Evolutionary conservation across 1,284 basidiomycete species (phyloP), one percentile per base, ranked within the genome.

Genomic region (Volvariella volvacea): DNA sequence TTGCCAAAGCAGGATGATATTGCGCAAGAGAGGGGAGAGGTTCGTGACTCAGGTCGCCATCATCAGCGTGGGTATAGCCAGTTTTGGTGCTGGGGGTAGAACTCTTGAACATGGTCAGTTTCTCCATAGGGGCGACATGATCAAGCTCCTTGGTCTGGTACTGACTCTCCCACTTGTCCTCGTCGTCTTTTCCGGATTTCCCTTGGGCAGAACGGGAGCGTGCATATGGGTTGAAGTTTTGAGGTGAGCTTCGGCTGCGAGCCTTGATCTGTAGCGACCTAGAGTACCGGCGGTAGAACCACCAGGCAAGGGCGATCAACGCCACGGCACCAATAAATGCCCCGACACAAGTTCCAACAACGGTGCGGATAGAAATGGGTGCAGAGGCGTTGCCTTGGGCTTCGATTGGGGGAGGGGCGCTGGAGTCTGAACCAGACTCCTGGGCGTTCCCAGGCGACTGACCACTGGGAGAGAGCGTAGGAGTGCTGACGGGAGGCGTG

Each of bases 81-180:
- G 78, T 75, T 47, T 72, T 71, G 41, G 75, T 59, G 52, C 77
- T 80, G 3, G 71, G 70, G 6, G 34, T 36, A 3, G 71, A 70
- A 55, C 82, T 84, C 59, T 82, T 77, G 67, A 84, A 85, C 79
- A 86, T 78, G 33, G 69, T 72, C 34, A 80, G 68, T 50, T 72
- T 74, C 54, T 76, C 73, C 67, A 75, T 73, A 16, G 74, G 66
- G 1, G 62, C 67, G 16, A 70, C 59, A 41, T 54, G 59, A 37
- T 65, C 59, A 20, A 64, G 58, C 39, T 68, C 68, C 47, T 71
- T 68, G 30, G 62, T 59, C 46, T 65, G 69, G 48, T 65, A 61
- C 56, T 61, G 63, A 3, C 60, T 64, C 45, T 71, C 70, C 67
- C 62, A 66, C 48, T 59, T 67, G 52, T 74, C 73, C 4, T 67